These are phyloP conservation scores for Marsdenia floribunda DNA, from an alignment of 257 asterid genomes.

Conservation along the genomic window DNA sequence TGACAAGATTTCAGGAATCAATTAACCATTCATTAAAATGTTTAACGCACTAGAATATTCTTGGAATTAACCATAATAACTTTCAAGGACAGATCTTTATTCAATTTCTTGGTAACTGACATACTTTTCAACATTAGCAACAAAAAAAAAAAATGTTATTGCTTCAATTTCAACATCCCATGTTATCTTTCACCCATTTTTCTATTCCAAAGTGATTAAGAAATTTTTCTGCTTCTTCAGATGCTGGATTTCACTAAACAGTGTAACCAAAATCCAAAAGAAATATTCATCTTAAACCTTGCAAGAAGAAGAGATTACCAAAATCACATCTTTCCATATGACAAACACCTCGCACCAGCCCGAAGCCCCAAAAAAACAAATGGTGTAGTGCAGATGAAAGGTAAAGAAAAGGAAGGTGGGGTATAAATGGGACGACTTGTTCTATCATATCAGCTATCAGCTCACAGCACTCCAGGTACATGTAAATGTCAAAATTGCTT, in stretches of 20 bases:
- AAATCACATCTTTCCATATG: neutral
- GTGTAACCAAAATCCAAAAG: neutral
- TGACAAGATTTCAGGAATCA: too few relatives aligned
- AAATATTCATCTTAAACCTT: neutral
- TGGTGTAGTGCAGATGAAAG: too few relatives aligned
- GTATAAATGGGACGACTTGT: neutral
- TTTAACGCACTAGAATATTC: neutral
- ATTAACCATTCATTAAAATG: too few relatives aligned
- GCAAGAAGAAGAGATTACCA: neutral
- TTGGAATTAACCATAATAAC: neutral
- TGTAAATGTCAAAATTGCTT: neutral
- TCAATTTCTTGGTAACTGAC: neutral
- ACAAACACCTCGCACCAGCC: neutral
- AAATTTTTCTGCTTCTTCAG: neutral
- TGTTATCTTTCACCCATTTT: neutral
- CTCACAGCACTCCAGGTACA: neutral
- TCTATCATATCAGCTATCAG: slow-evolving; percentile 5
- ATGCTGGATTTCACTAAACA: neutral
- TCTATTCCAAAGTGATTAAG: neutral
- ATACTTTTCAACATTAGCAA: neutral
- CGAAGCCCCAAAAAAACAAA: neutral
- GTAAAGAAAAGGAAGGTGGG: too few relatives aligned
- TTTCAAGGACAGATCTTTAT: neutral
- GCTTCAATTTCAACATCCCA: neutral
- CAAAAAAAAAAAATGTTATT: neutral